Evolutionary conservation across 805 yeast species (phyloP).

Genomic region (Danielia oregonensis): DNA sequence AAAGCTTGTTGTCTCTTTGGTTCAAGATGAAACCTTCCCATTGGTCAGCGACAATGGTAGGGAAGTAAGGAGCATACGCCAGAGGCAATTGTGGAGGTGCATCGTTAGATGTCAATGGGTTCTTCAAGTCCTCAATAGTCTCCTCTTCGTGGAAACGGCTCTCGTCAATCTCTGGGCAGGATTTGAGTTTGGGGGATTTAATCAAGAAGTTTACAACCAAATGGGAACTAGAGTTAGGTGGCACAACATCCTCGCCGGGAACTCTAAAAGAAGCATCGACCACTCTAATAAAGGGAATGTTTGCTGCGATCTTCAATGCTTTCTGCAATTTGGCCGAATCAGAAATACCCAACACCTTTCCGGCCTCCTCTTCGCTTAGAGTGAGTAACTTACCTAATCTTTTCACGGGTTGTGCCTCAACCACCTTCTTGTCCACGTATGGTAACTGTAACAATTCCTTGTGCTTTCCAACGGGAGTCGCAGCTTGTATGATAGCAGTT

Average conservation of each 20-base stretch:
- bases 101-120: constrained; percentile 65
- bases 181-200: constrained; percentile 67
- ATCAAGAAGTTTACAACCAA: constrained; percentile 71
- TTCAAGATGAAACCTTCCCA: constrained; percentile 71
- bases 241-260: constrained; percentile 76
- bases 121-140: constrained; percentile 60
- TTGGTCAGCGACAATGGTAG: constrained; percentile 42
- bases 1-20: constrained; percentile 77
- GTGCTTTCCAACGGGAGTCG: constrained; percentile 47
- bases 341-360: constrained; percentile 52
- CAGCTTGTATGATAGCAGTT: constrained; percentile 74
- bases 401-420: constrained; percentile 42
- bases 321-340: constrained; percentile 43
- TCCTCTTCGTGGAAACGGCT: constrained; percentile 50
- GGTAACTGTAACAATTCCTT: constrained; percentile 82
- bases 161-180: constrained; percentile 44
- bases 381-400: constrained; percentile 71
- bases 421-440: constrained; percentile 50
- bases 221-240: constrained; percentile 65
- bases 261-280: constrained; percentile 72
- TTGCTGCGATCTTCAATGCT: constrained; percentile 53
- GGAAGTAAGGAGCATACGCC: constrained; percentile 76
- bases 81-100: constrained; percentile 67
- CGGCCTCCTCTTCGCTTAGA: constrained; percentile 51
- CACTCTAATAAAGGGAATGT: constrained; percentile 66